Conservation (phyloP, 2,329 filamentous ascomycete species). For the Colletotrichum sp. region DNA sequence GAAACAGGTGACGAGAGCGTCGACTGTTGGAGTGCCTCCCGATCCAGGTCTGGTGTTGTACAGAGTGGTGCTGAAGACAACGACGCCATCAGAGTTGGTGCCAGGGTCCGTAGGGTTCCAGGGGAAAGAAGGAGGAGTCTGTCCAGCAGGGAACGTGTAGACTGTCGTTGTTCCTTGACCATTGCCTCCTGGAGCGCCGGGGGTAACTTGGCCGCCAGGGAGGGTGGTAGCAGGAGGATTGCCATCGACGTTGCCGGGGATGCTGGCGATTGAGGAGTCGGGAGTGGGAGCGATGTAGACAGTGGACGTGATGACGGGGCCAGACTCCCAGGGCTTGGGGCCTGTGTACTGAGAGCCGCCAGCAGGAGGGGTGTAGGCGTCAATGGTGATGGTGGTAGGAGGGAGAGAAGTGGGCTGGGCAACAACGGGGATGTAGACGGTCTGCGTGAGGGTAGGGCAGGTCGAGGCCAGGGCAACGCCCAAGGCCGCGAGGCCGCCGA, state of each 20-base stretch:
- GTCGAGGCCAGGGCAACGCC: constrained; percentile 25
- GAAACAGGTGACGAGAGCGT: constrained; percentile 25
- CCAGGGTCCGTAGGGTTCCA: constrained; percentile 1
- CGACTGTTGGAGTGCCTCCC: constrained; percentile 6
- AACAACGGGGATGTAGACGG: constrained; percentile 53
- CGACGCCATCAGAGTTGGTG: not conserved
- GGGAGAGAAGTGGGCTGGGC: constrained; percentile 19
- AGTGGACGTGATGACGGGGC: not conserved
- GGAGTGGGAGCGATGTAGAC: constrained; percentile 23
- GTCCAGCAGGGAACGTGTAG: not conserved
- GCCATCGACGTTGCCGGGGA: not conserved
- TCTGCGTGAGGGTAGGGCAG: constrained; percentile 39
- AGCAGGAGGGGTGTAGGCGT: constrained; percentile 19
- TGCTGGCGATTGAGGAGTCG: not conserved
- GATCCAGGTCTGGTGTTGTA: constrained; percentile 7
- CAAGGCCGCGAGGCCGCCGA: constrained; percentile 39
- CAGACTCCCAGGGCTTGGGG: constrained; percentile 21
- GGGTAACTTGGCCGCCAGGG: not conserved
- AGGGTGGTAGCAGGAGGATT: not conserved
- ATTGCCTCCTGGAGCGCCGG: not conserved
- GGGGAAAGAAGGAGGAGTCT: not conserved
- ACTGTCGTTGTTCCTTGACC: not conserved
- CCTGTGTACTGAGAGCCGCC: constrained; percentile 23
- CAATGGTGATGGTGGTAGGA: constrained; percentile 20
- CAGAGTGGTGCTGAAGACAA: constrained; percentile 19